Percentiles rank a stretch among this genome's conserved stretches.
Conservation (phyloP, 2,329 filamentous ascomycete genomes). For the Aspergillus japonicus region DNA sequence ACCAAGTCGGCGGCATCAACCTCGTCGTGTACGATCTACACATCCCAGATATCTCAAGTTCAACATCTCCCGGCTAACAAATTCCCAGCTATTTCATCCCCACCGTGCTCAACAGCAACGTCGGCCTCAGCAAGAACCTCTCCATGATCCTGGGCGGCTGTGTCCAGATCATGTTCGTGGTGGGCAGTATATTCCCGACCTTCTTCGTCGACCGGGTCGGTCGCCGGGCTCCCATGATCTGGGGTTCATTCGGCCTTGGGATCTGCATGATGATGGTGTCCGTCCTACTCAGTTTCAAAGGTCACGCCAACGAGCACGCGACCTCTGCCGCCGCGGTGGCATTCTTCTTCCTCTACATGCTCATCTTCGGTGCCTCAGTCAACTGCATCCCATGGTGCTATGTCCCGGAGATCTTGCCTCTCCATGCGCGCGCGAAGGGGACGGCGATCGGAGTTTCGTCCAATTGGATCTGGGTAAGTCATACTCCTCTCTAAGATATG, state of each 20-base stretch:
- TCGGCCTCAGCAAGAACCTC: slow-evolving; percentile 24
- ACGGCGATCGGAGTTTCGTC: slow-evolving; percentile 41
- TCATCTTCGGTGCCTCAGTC: slow-evolving; percentile 44
- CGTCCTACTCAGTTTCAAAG: slow-evolving; percentile 44
- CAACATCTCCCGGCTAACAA: neutral
- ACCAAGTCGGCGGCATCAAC: slow-evolving; percentile 53
- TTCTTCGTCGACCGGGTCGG: slow-evolving; percentile 47
- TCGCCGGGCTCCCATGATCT: slow-evolving; percentile 36
- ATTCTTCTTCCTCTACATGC: slow-evolving; percentile 50
- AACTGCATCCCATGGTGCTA: slow-evolving; percentile 54
- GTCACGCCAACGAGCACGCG: slow-evolving; percentile 30
- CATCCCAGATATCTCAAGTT: no score
- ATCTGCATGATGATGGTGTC: slow-evolving; percentile 41
- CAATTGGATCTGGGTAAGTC: slow-evolving; percentile 46
- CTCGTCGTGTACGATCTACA: slow-evolving; percentile 35
- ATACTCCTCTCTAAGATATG: neutral
- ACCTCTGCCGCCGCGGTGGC: slow-evolving; percentile 49
- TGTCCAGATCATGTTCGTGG: slow-evolving; percentile 29
- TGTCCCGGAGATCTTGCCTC: slow-evolving; percentile 51
- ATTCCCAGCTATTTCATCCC: slow-evolving; percentile 19
- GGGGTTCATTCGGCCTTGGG: slow-evolving; percentile 31
- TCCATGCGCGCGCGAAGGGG: slow-evolving; percentile 51
- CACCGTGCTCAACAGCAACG: slow-evolving; percentile 23
- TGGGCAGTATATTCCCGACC: slow-evolving; percentile 45
- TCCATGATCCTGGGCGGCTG: slow-evolving; percentile 27